Evolutionary conservation across 2,329 filamentous ascomycete genomes (phyloP).

Genomic region (Juglanconis sp.): DNA sequence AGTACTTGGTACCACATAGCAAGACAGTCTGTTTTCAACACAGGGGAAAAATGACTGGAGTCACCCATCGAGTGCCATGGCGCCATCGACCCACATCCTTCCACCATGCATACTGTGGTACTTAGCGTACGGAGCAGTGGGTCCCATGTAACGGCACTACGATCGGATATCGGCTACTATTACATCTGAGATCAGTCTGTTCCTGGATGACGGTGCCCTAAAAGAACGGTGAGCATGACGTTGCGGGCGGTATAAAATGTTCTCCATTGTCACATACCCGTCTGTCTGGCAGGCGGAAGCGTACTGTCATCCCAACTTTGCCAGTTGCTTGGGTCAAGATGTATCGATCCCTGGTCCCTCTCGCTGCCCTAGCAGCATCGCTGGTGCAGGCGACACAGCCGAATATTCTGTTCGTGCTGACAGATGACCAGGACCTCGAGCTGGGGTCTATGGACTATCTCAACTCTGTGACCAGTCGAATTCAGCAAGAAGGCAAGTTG

Average conservation of each 20-base stretch:
- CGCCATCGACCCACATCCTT: slow-evolving; percentile 18
- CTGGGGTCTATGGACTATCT: slow-evolving; percentile 15
- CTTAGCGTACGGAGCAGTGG: not conserved
- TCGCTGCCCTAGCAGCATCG: slow-evolving; percentile 13
- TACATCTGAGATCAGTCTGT: not conserved
- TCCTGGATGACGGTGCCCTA: not conserved
- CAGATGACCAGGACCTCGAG: slow-evolving; percentile 18
- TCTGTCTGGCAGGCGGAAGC: not conserved
- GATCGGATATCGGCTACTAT: not conserved
- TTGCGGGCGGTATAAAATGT: not conserved
- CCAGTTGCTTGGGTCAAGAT: slow-evolving; percentile 1
- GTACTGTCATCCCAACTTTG: not conserved
- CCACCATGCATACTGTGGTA: slow-evolving; percentile 6
- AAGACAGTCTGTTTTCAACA: not conserved
- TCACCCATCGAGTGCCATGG: not conserved
- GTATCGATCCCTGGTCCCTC: slow-evolving; percentile 9
- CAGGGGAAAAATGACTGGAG: not conserved
- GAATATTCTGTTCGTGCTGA: slow-evolving; percentile 17
- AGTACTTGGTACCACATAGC: too few species aligned
- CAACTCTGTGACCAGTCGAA: slow-evolving; percentile 6
- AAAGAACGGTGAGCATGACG: not conserved
- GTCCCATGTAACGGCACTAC: not conserved
- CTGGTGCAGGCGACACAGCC: slow-evolving; percentile 16
- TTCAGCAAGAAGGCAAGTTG: slow-evolving; percentile 10
- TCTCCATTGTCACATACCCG: not conserved